phyloP scores from a whole-genome alignment of 1,284 basidiomycete species.

The Sporisorium scitamineum region DNA sequence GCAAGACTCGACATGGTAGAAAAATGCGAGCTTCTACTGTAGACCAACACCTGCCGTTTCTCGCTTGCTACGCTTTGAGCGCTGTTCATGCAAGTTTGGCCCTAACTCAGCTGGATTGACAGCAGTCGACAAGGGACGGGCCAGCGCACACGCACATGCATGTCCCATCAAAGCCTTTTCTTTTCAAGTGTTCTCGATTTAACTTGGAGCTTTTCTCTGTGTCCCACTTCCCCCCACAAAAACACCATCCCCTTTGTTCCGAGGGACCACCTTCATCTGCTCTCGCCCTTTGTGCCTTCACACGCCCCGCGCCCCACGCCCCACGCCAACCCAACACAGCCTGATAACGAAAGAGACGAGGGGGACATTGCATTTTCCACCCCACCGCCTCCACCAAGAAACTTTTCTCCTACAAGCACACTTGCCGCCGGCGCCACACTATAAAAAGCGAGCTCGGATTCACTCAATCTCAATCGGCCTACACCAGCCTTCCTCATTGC shows the following conservation, averaged over 20 bases:
- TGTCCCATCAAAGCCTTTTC: too few relatives aligned
- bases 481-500: background rate
- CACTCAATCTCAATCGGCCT: background rate
- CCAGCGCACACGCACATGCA: background rate
- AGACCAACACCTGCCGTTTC: slow-evolving; percentile 9
- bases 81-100: background rate
- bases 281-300: background rate
- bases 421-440: background rate
- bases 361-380: background rate
- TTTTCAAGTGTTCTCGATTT: too few relatives aligned
- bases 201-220: too few relatives aligned
- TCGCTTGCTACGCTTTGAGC: too few relatives aligned
- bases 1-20: background rate
- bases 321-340: background rate
- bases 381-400: background rate
- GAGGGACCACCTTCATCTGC: too few relatives aligned
- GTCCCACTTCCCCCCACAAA: too few relatives aligned
- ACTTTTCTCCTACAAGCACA: too few relatives aligned
- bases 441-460: background rate
- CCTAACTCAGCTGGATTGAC: background rate
- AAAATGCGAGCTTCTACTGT: background rate
- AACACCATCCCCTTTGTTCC: too few relatives aligned
- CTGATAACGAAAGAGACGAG: background rate
- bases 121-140: background rate
- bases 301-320: background rate